These are phyloP conservation scores for Clonostachys rhizophaga DNA, from an alignment of 2,329 filamentous ascomycete species.

Conservation along the genomic window DNA sequence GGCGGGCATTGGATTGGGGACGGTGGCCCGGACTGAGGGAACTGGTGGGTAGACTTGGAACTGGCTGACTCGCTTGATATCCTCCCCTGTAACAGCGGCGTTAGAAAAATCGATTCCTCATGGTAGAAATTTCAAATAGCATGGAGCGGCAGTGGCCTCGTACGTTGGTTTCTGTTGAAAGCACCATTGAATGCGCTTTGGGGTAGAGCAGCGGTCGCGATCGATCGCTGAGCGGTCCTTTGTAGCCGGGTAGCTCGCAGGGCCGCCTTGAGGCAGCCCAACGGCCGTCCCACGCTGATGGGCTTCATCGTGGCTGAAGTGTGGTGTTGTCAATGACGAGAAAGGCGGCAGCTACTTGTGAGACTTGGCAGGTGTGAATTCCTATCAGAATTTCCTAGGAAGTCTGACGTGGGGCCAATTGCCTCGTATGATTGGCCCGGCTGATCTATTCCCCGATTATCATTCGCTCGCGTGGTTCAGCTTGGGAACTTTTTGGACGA, in stretches of 20 bases:
- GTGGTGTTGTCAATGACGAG: too few species aligned
- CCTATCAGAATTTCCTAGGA: neutral
- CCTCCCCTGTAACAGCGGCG: slow-evolving; percentile 17
- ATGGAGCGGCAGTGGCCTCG: slow-evolving; percentile 3
- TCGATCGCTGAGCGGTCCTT: slow-evolving; percentile 33
- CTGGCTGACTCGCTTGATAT: slow-evolving; percentile 23
- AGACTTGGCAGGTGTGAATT: neutral
- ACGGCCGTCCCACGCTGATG: slow-evolving; percentile 57
- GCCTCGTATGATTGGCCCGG: neutral
- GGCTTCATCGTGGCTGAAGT: slow-evolving; percentile 50
- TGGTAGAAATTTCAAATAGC: too few species aligned
- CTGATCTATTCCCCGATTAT: neutral
- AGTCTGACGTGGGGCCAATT: neutral
- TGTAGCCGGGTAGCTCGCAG: slow-evolving; percentile 55
- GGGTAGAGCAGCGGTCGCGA: slow-evolving; percentile 33
- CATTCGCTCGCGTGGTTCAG: neutral
- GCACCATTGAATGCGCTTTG: slow-evolving; percentile 11
- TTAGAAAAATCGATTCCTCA: neutral
- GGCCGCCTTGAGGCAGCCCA: slow-evolving; percentile 65
- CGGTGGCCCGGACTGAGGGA: slow-evolving; percentile 47
- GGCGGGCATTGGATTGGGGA: slow-evolving; percentile 63
- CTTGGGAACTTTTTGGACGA: too few species aligned
- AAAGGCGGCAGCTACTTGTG: too few species aligned
- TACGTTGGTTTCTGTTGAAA: slow-evolving; percentile 27
- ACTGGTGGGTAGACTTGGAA: slow-evolving; percentile 53